These are phyloP conservation scores for Rachicladosporium sp. DNA, from an alignment of 2,329 filamentous ascomycete genomes.

Conservation along the genomic window DNA sequence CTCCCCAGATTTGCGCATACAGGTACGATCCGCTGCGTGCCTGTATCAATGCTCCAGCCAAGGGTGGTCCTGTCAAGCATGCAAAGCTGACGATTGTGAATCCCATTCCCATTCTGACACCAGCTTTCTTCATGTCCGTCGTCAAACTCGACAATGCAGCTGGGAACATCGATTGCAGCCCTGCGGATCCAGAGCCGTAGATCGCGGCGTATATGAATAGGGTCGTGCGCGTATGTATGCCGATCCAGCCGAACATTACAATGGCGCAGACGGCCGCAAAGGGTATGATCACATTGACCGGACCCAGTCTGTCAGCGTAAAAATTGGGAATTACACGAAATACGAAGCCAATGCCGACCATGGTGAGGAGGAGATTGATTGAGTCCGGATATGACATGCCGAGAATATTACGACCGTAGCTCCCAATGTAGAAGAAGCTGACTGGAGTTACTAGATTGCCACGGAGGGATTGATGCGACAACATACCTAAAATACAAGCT, in stretches of 20 bases:
- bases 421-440: constrained; percentile 33
- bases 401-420: constrained; percentile 26
- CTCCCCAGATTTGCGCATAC: constrained; percentile 35
- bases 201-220: constrained; percentile 34
- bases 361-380: constrained; percentile 44
- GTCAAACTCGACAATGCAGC: constrained; percentile 32
- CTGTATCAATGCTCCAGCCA: constrained; percentile 34
- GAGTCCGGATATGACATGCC: constrained; percentile 37
- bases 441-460: constrained; percentile 22
- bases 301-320: constrained; percentile 43
- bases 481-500: constrained; percentile 9
- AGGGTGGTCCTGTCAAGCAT: constrained; percentile 29
- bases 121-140: constrained; percentile 34
- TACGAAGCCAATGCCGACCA: constrained; percentile 45
- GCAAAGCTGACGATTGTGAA: constrained; percentile 35
- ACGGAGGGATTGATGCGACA: not conserved
- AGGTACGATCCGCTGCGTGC: constrained; percentile 29
- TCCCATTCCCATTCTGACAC: constrained; percentile 37
- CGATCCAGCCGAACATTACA: constrained; percentile 46
- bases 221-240: constrained; percentile 28
- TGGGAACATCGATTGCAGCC: constrained; percentile 35
- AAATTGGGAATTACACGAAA: constrained; percentile 42
- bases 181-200: constrained; percentile 34
- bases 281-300: constrained; percentile 45
- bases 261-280: constrained; percentile 34